Evolutionary conservation across 495 filamentous ascomycete species (phyloP).

Genomic region (Lasiosphaeris hirsuta): DNA sequence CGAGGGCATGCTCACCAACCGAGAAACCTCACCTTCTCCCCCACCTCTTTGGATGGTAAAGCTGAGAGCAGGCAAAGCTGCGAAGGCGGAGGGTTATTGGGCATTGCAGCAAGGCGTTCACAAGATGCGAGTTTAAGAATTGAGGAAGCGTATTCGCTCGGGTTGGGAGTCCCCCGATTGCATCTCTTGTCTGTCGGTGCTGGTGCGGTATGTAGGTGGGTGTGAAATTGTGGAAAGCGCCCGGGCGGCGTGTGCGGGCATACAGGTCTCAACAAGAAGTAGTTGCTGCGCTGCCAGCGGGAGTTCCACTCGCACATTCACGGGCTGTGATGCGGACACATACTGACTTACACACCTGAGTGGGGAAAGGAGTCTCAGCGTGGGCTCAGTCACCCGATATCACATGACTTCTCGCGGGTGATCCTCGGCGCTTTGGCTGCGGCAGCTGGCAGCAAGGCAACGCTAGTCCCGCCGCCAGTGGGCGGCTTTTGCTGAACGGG

Average conservation of each 20-base stretch:
- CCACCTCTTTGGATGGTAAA: constrained; percentile 50
- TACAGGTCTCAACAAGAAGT: too few species aligned
- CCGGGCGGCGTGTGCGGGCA: too few species aligned
- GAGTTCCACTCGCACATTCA: too few species aligned
- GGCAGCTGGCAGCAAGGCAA: constrained; percentile 5
- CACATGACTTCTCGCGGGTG: constrained; percentile 24
- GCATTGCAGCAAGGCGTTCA: constrained; percentile 38
- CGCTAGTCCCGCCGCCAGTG: constrained; percentile 3
- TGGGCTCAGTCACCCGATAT: neutral
- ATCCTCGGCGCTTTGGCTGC: constrained; percentile 7
- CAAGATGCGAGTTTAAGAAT: too few species aligned
- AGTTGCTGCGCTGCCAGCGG: too few species aligned
- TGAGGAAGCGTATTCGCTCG: neutral
- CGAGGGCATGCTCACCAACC: constrained; percentile 67
- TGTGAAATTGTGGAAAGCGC: too few species aligned
- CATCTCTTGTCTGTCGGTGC: too few species aligned
- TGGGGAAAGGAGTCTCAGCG: too few species aligned
- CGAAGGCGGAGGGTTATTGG: constrained; percentile 60
- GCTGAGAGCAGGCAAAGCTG: constrained; percentile 64
- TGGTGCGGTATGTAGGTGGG: too few species aligned
- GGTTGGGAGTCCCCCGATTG: too few species aligned
- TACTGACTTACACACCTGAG: too few species aligned
- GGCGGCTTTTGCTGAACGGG: constrained; percentile 11
- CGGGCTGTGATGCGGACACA: too few species aligned
- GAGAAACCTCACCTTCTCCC: constrained; percentile 82